phyloP scores from a whole-genome alignment of 495 filamentous ascomycete genomes.

The Xylaria grammica region DNA sequence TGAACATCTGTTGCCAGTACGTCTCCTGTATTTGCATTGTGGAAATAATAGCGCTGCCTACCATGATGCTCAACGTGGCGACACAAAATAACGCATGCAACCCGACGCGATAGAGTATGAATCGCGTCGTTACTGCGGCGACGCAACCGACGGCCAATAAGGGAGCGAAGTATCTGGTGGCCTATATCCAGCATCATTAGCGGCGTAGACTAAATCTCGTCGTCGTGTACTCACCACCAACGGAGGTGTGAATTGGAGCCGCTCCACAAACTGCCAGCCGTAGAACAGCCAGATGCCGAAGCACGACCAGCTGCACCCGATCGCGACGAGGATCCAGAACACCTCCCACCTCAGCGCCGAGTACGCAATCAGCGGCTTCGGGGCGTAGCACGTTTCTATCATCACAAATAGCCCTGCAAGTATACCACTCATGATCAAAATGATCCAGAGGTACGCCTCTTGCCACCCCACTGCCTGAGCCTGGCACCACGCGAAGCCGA shows the following conservation, averaged over 20 bases:
- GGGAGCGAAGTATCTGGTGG: conserved; percentile 29
- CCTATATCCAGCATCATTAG: conserved; percentile 13
- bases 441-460: conserved; percentile 53
- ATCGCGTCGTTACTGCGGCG: conserved; percentile 52
- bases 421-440: conserved; percentile 56
- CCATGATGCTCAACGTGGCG: conserved; percentile 53
- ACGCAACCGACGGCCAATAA: conserved; percentile 35
- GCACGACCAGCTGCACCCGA: conserved; percentile 60
- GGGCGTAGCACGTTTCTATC: conserved; percentile 47
- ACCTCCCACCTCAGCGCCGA: conserved; percentile 50
- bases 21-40: conserved; percentile 52
- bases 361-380: conserved; percentile 58
- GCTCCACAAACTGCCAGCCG: conserved; percentile 58
- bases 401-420: conserved; percentile 53
- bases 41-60: conserved; percentile 47
- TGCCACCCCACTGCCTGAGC: conserved; percentile 60
- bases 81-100: conserved; percentile 51
- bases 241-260: conserved; percentile 50
- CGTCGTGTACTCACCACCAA: conserved; percentile 46
- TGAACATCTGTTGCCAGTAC: conserved; percentile 66
- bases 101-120: conserved; percentile 47
- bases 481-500: conserved; percentile 65
- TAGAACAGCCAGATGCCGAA: conserved; percentile 66
- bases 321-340: conserved; percentile 54
- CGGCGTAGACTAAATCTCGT: background rate